Percentiles rank a stretch among this genome's conserved stretches.
These are phyloP conservation scores for Fraxinus anomala DNA, from an alignment of 257 asterid genomes.

Conservation along the genomic window DNA sequence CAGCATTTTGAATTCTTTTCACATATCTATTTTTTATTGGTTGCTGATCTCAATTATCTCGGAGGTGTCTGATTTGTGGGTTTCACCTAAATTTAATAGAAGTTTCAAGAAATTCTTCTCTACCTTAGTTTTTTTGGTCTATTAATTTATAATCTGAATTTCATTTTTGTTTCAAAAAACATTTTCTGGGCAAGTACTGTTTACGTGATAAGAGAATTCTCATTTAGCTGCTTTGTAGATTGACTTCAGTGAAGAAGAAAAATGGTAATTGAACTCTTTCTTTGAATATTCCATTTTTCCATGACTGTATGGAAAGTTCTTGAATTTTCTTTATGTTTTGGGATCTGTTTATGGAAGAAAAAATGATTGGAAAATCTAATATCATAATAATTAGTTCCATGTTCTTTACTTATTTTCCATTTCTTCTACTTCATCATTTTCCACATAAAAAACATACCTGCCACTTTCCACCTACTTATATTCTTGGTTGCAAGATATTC, in stretches of 20 bases:
- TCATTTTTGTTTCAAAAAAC: conserved; percentile 1
- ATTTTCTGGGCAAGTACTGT: conserved; percentile 10
- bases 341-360: conserved; percentile 31
- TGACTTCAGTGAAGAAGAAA: conserved; percentile 13
- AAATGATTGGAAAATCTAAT: conserved; percentile 32
- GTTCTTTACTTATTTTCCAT: conserved; percentile 39
- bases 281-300: conserved; percentile 22
- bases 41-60: background rate
- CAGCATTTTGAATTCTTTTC: conserved; percentile 13
- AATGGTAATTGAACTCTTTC: conserved; percentile 15
- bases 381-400: conserved; percentile 60
- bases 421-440: conserved; percentile 33
- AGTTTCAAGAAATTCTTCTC: background rate
- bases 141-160: conserved; percentile 13
- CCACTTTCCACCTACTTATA: conserved; percentile 22
- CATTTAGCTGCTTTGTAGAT: conserved; percentile 25
- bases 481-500: background rate
- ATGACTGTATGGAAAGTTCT: conserved; percentile 37
- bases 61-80: conserved; percentile 7
- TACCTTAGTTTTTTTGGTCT: background rate
- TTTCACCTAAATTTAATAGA: background rate
- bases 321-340: conserved; percentile 39
- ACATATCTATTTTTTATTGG: background rate
- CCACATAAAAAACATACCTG: background rate
- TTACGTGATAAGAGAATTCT: background rate